phyloP scores from a whole-genome alignment of 1,284 basidiomycete genomes.

The Tilletia indica region DNA sequence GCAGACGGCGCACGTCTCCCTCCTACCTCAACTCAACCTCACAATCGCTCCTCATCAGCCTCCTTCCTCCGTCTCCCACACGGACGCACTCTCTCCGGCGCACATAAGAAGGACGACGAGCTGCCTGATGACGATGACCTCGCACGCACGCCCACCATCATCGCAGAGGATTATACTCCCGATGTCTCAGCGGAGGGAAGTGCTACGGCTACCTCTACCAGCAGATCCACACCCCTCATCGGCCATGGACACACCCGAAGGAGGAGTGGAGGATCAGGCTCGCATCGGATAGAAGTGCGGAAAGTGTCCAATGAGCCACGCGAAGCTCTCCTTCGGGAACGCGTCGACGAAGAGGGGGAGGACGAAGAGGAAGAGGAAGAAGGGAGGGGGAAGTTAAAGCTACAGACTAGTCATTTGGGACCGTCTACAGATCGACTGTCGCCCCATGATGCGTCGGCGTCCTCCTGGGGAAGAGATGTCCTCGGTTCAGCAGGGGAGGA shows the following conservation, averaged over 20 bases:
- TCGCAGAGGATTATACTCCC: background rate
- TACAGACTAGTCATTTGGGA: background rate
- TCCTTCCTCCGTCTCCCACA: constrained; percentile 2
- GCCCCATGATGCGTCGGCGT: background rate
- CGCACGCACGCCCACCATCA: background rate
- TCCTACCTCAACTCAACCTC: background rate
- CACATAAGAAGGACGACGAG: constrained; percentile 11
- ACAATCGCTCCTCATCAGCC: background rate
- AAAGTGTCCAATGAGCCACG: constrained; percentile 15
- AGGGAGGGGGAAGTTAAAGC: background rate
- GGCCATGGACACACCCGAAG: constrained; percentile 3
- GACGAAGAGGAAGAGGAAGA: constrained; percentile 21
- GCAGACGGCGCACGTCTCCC: background rate
- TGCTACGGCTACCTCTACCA: background rate
- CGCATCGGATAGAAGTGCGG: constrained; percentile 13
- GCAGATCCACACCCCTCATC: background rate
- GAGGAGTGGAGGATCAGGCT: constrained; percentile 8
- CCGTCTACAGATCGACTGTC: constrained; percentile 2
- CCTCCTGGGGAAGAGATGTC: background rate
- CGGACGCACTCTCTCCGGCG: background rate
- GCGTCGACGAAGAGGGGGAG: background rate
- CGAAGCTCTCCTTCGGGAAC: background rate
- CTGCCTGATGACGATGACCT: background rate
- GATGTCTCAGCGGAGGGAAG: background rate
- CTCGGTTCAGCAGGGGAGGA: background rate